Evolutionary conservation across 2,329 filamentous ascomycete species (phyloP).

Genomic region (Xylaria sp.): DNA sequence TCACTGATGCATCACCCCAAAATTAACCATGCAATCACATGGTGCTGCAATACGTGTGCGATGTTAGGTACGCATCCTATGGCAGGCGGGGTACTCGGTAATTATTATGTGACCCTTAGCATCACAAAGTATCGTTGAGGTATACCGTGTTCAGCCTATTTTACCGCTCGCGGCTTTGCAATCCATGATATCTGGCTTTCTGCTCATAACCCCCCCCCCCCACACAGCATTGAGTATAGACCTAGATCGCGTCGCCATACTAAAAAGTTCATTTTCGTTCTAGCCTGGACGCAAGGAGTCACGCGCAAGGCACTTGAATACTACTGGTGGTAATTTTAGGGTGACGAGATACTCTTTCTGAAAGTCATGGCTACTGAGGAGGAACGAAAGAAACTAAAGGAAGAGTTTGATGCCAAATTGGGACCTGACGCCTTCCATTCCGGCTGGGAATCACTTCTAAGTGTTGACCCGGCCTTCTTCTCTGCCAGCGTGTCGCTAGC

Average conservation of each 20-base stretch:
- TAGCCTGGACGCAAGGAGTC: neutral
- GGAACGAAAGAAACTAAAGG: slow-evolving; percentile 26
- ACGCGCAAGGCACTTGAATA: too few species aligned
- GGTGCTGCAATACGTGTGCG: neutral
- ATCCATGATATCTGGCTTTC: neutral
- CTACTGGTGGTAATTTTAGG: neutral
- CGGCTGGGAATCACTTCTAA: slow-evolving; percentile 38
- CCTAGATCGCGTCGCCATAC: neutral
- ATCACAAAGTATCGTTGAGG: neutral
- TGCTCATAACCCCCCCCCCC: neutral
- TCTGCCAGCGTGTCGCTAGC: slow-evolving; percentile 34
- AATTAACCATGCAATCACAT: neutral
- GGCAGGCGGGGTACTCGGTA: slow-evolving; percentile 16
- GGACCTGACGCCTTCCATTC: slow-evolving; percentile 32
- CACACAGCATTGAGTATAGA: neutral
- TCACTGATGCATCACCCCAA: slow-evolving; percentile 13
- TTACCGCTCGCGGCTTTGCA: neutral
- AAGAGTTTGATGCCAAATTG: slow-evolving; percentile 30
- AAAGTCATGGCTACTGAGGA: slow-evolving; percentile 27
- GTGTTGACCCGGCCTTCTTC: slow-evolving; percentile 36
- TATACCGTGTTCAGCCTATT: slow-evolving; percentile 20
- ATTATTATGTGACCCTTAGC: neutral
- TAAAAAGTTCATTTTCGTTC: neutral
- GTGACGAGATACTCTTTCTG: too few species aligned
- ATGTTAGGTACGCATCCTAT: neutral